A percentile compares a stretch with the other conserved stretches of the same genome.
These are phyloP conservation scores for Amaranthus hypochondriacus DNA, from an alignment of 148 eudicot genomes.

Conservation along the genomic window DNA sequence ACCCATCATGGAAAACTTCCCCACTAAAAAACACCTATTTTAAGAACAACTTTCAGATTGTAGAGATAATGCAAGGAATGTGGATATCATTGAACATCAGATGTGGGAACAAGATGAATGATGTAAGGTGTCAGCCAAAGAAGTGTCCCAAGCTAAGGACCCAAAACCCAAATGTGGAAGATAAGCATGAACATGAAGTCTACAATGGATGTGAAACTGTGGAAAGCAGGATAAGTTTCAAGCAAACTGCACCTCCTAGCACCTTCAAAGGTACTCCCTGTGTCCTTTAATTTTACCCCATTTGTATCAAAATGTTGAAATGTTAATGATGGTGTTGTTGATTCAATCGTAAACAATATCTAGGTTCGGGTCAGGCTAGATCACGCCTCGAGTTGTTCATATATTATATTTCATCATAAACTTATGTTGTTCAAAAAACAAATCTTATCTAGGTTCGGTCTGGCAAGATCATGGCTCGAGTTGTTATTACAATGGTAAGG, in stretches of 20 bases:
- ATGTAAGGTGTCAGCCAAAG: conserved; percentile 14
- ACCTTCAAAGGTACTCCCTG: conserved; percentile 15
- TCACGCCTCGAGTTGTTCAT: too few species aligned
- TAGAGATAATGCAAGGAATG: conserved; percentile 26
- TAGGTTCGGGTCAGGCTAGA: too few species aligned
- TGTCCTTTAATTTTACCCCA: too few species aligned
- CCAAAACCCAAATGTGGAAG: not conserved
- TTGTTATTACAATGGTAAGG: too few species aligned
- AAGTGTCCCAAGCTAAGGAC: conserved; percentile 11
- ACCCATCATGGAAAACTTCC: conserved; percentile 7
- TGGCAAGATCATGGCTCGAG: too few species aligned
- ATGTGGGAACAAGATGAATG: conserved; percentile 24
- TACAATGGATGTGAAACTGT: not conserved
- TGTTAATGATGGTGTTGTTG: too few species aligned
- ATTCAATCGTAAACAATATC: too few species aligned
- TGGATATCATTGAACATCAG: conserved; percentile 33
- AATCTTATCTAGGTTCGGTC: too few species aligned
- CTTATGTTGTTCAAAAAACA: too few species aligned
- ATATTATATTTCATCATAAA: too few species aligned
- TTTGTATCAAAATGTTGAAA: too few species aligned
- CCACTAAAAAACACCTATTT: not conserved
- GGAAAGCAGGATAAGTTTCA: not conserved
- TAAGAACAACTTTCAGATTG: not conserved
- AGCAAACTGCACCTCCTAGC: conserved; percentile 3
- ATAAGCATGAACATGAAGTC: conserved; percentile 5